Conservation (phyloP, 2,329 filamentous ascomycete genomes). For the Fusarium nodosum region DNA sequence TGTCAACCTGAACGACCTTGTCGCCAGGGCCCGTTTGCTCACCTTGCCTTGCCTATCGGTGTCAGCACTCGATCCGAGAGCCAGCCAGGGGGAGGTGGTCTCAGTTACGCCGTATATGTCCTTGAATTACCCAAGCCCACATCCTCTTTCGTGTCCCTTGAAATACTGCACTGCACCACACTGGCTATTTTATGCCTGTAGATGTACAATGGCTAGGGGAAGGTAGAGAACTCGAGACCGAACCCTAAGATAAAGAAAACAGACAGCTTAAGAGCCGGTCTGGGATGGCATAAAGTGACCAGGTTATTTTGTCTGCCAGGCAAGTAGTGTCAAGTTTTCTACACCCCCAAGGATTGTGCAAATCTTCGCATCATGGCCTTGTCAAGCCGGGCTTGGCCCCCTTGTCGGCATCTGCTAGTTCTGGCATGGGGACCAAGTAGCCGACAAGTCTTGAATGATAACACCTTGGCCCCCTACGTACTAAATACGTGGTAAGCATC, state of each 20-base stretch:
- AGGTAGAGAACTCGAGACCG: too few species aligned
- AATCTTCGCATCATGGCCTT: not conserved
- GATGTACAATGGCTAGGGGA: too few species aligned
- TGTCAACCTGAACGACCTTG: conserved; percentile 6
- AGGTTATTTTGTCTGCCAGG: too few species aligned
- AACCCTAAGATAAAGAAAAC: too few species aligned
- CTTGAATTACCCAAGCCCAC: not conserved
- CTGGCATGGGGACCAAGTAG: not conserved
- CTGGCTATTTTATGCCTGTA: not conserved
- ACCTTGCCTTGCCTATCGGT: conserved; percentile 1
- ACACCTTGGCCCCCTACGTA: not conserved
- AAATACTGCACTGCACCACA: not conserved
- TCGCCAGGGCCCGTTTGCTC: not conserved
- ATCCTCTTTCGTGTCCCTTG: not conserved
- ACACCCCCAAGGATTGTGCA: not conserved
- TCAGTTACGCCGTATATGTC: not conserved
- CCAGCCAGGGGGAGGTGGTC: not conserved
- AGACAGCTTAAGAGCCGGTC: too few species aligned
- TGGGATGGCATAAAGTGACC: too few species aligned
- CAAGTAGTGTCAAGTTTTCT: too few species aligned
- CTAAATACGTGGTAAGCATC: too few species aligned
- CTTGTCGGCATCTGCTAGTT: not conserved
- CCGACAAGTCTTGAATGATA: not conserved
- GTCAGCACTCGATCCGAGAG: not conserved
- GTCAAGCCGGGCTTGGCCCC: not conserved